Evolutionary conservation across 495 filamentous ascomycete species (phyloP), one percentile per base, ranked within the genome.

Genomic region (Trichoderma erinaceum): DNA sequence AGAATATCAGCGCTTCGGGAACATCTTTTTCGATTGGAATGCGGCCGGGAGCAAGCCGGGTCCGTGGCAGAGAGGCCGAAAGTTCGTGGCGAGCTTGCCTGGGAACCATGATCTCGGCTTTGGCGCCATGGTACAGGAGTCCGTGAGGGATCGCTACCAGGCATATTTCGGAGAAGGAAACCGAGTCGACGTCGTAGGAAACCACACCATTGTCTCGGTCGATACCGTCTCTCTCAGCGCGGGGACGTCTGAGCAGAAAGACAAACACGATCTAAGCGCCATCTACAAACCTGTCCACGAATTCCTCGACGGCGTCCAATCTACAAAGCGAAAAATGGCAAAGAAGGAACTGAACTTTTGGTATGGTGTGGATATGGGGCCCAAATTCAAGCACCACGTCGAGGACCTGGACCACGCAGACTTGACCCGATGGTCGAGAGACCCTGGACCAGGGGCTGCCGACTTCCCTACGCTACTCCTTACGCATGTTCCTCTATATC

Each of bases 61-160:
- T 61, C 64, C 76, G 63, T 75, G 76, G 61, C 78, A 82, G 69
- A 78, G 79, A 66, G 75, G 83, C 58, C 72, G 91, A 68, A 89
- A 86, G 79, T 81, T 97, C 50, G 86, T 97, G 56, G 86, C 89
- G 3, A 92, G 87, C 70, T 73, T 99, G 25, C 96, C 96, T 0
- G 96, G 95, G 8, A 99, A 99, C 70, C 96, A 99, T 76, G 96
- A 99, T 75, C 79, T 97, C n/a, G 96, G 96, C 1, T 94, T 99
- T 72, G 96, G 91, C 2, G 85, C 84, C 32, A 90, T 92, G 23
- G 88, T 99, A 66, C 90, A 95, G 72, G 71, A 88, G 29, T 78
- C 89, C 0, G 91, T 97, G 15, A 84, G 92, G 65, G 84, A 91
- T 72, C 82, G 96, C 58, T 98, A 97, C 74, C 86, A 90, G 70